Evolutionary conservation across 257 asterid genomes (phyloP).

Genomic region (Dorcoceras hygrometricum): DNA sequence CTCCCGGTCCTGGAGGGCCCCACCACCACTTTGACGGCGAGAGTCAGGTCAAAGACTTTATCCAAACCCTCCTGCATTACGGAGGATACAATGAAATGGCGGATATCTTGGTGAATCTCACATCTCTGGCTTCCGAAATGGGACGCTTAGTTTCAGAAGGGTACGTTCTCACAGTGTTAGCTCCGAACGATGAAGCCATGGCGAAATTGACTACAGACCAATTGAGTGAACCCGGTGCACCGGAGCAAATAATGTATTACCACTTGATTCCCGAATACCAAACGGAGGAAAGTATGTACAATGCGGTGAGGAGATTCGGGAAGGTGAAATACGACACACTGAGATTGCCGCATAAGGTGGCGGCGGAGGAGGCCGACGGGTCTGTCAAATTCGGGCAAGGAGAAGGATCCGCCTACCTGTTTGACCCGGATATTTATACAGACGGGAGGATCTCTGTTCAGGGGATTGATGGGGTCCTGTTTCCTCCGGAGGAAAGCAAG

Average conservation of each 20-base stretch:
- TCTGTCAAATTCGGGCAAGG: constrained; percentile 78
- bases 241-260: constrained; percentile 90
- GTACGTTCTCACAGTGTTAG: constrained; percentile 71
- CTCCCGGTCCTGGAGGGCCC: constrained; percentile 94
- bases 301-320: constrained; percentile 84
- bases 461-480: constrained; percentile 78
- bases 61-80: constrained; percentile 77
- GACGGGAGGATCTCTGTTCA: constrained; percentile 97
- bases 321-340: constrained; percentile 74
- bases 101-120: constrained; percentile 75
- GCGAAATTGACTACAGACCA: constrained; percentile 84
- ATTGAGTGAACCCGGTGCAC: constrained; percentile 86
- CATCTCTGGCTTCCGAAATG: constrained; percentile 89
- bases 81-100: constrained; percentile 97
- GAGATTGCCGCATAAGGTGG: constrained; percentile 78
- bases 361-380: constrained; percentile 94
- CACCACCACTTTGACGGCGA: constrained; percentile 94
- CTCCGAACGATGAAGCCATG: constrained; percentile 97
- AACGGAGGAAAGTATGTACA: constrained; percentile 96
- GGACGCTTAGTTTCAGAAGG: constrained; percentile 89
- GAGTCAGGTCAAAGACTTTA: constrained; percentile 88
- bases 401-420: constrained; percentile 66
- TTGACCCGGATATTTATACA: constrained; percentile 90
- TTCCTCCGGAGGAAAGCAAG: constrained; percentile 60
- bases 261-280: constrained; percentile 89